Conservation (phyloP, 2,329 filamentous ascomycete genomes). For the Pyrenophora tritici-repentis region DNA sequence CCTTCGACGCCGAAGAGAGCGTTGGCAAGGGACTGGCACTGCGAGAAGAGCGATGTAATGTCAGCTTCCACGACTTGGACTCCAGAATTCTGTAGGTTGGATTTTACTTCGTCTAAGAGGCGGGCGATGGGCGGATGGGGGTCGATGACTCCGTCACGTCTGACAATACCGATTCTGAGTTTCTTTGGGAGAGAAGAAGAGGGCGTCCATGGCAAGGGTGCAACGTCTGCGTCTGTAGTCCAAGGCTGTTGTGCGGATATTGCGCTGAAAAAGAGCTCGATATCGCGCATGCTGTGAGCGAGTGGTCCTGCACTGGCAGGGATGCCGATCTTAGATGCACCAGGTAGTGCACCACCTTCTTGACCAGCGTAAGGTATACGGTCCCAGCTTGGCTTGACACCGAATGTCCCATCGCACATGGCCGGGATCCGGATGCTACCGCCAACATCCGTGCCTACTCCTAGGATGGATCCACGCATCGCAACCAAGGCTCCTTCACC, state of each 20-base stretch:
- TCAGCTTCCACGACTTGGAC: conserved; percentile 65
- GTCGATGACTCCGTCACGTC: conserved; percentile 56
- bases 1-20: conserved; percentile 65
- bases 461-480: conserved; percentile 55
- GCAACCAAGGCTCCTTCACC: conserved; percentile 59
- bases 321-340: conserved; percentile 53
- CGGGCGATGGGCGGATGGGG: conserved; percentile 58
- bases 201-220: conserved; percentile 46
- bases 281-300: conserved; percentile 56
- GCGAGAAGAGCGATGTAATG: conserved; percentile 57
- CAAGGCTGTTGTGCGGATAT: conserved; percentile 60
- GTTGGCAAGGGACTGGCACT: conserved; percentile 62
- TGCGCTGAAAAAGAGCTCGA: conserved; percentile 59
- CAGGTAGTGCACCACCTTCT: conserved; percentile 53
- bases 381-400: conserved; percentile 52
- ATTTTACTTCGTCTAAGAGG: conserved; percentile 54
- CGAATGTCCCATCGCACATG: conserved; percentile 56
- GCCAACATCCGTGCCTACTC: conserved; percentile 62
- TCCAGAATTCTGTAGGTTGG: conserved; percentile 41
- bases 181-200: conserved; percentile 30
- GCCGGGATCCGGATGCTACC: conserved; percentile 59
- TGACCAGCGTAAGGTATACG: conserved; percentile 60
- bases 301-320: conserved; percentile 54
- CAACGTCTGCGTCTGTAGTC: conserved; percentile 52
- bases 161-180: conserved; percentile 55